Evolutionary conservation across 495 filamentous ascomycete genomes (phyloP), one percentile per base, ranked within the genome.

Genomic region (Podospora pseudoanserina): DNA sequence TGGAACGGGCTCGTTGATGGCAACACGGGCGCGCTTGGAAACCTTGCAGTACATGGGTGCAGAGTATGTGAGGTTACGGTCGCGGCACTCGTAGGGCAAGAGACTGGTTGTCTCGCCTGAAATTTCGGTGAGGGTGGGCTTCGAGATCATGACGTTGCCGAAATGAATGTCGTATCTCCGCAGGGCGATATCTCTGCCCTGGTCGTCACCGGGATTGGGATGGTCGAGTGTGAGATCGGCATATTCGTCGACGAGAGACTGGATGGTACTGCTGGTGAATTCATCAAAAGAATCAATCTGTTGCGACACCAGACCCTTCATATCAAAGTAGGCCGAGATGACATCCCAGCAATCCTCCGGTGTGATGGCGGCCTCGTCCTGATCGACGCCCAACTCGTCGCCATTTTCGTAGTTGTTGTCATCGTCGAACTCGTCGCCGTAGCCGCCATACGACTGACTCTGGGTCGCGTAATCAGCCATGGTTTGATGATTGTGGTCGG

Each of bases 211-310:
- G 84, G 93, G 91, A 54, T 91, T 86, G 63, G 92, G 91, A 75
- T 97, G 92, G 71, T 98, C 96, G 67, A 98, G 86, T 23, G 90
- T 92, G 60, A 98, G 88, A 67, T 90, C 85, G 44, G 90, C 90
- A 74, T 96, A 93, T 76, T 98, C 95, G 65, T 91, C 87, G 28
- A 98, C 88, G 65, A 98, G 85, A 69, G 96, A 91, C 71, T 97
- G 92, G 82, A 98, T 94, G 0, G 95, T 97, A 3, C 90, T 92
- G 44, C 87, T 86, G 60, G 94, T 90, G 75, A 99, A 99, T 75
- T 97, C 93, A 81, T 99, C 91, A 83, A 97, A 99, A 2, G 95
- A 99, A 77, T 98, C 94, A 67, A 98, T 86, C 81, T 99, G 95
- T 77, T 98, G 96, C 3, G 96, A 96, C 13, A 98, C 96, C 23